Percentiles rank a stretch among this genome's conserved stretches.
Conservation (phyloP, 352 stramenopile genomes). For the Globisporangium nagaii region DNA sequence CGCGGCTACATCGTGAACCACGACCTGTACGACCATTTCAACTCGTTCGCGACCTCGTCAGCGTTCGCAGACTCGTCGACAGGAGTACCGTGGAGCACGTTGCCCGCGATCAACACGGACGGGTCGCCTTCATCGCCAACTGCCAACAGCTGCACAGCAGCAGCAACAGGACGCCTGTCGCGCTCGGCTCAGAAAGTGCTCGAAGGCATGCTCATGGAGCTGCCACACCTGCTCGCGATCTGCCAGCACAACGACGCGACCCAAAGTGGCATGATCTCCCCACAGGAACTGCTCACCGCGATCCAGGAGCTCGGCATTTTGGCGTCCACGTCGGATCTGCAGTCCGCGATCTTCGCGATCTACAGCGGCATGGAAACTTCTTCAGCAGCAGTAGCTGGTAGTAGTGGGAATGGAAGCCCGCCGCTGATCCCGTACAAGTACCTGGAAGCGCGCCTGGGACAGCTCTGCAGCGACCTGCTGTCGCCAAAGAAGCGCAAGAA, state of each 20-base stretch:
- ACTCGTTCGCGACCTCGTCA: conserved; percentile 15
- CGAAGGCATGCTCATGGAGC: conserved; percentile 52
- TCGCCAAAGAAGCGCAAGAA: conserved; percentile 64
- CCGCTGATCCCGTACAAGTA: conserved; percentile 34
- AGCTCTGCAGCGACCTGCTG: conserved; percentile 58
- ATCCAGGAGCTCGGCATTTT: conserved; percentile 62
- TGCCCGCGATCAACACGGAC: conserved; percentile 30
- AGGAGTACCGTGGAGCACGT: conserved; percentile 10
- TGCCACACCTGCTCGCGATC: conserved; percentile 34
- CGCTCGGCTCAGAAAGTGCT: conserved; percentile 71
- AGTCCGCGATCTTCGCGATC: conserved; percentile 46
- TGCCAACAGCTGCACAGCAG: neutral
- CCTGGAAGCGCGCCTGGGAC: conserved; percentile 35
- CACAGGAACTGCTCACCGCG: conserved; percentile 38
- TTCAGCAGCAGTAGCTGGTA: no score
- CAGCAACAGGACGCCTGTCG: neutral
- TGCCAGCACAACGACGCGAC: conserved; percentile 41
- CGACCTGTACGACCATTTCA: conserved; percentile 68
- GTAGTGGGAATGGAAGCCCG: neutral
- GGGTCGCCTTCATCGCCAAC: neutral
- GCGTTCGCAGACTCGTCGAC: neutral
- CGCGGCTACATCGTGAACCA: conserved; percentile 48
- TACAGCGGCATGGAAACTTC: conserved; percentile 12
- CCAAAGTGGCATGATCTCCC: conserved; percentile 35
- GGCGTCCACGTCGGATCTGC: conserved; percentile 45